Percentiles rank a stretch among this genome's conserved stretches.
Evolutionary conservation across 1,284 basidiomycete genomes (phyloP).

Genomic region (Irpex rosettiformis): DNA sequence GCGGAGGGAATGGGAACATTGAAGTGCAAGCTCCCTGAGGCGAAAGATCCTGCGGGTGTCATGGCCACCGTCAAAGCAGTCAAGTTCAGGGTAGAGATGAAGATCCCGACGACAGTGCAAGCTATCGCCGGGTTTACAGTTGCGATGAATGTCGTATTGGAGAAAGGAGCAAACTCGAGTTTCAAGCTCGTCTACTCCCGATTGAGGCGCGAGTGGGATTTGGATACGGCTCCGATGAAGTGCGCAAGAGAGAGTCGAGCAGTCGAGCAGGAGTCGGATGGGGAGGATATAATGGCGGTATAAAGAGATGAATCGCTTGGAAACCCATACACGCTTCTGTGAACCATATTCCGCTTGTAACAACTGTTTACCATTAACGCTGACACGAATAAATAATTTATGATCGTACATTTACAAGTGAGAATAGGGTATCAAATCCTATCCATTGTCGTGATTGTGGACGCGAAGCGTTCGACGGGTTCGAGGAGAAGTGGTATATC

Average conservation of each 20-base stretch:
- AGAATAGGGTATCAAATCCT: slow-evolving; percentile 12
- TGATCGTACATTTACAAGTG: neutral
- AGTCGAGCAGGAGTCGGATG: slow-evolving; percentile 22
- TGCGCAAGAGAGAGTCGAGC: slow-evolving; percentile 16
- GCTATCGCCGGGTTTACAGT: slow-evolving; percentile 48
- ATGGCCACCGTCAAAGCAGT: slow-evolving; percentile 59
- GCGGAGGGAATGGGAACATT: slow-evolving; percentile 48
- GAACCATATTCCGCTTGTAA: neutral
- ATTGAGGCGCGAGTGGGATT: slow-evolving; percentile 70
- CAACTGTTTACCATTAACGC: neutral
- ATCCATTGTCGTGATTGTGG: slow-evolving; percentile 44
- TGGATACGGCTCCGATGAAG: slow-evolving; percentile 38
- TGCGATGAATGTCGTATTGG: slow-evolving; percentile 69
- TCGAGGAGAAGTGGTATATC: slow-evolving; percentile 30
- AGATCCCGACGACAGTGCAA: slow-evolving; percentile 41
- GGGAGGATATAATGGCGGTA: neutral
- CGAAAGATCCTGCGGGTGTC: slow-evolving; percentile 52
- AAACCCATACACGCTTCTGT: neutral
- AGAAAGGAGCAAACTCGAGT: slow-evolving; percentile 79
- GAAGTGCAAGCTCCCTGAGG: slow-evolving; percentile 65
- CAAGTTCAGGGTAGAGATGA: slow-evolving; percentile 77
- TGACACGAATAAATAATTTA: neutral
- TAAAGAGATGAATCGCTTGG: neutral
- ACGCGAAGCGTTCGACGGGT: slow-evolving; percentile 33
- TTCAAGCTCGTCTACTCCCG: slow-evolving; percentile 75